Conservation (phyloP, 352 stramenopile genomes). For the Pythium plurisporium region DNA sequence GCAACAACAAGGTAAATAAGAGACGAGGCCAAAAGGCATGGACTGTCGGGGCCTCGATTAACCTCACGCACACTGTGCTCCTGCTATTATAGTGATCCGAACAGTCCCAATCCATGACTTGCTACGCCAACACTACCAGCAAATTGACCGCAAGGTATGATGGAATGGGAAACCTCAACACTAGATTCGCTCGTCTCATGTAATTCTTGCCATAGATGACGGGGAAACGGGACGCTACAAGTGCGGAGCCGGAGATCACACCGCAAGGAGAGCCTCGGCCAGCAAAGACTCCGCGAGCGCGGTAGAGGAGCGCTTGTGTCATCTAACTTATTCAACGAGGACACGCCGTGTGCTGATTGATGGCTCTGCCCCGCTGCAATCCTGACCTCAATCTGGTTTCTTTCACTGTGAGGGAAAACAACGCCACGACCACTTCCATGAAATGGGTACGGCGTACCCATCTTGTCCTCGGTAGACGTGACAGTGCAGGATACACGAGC, state of each 20-base stretch:
- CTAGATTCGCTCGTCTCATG: not conserved
- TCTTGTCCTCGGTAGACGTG: too few species aligned
- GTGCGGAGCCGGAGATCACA: not conserved
- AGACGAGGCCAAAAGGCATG: too few species aligned
- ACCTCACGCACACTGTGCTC: not conserved
- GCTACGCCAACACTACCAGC: conserved; percentile 47
- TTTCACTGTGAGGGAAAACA: too few species aligned
- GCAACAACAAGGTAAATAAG: conserved; percentile 49
- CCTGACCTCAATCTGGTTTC: too few species aligned
- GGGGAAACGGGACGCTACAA: conserved; percentile 18
- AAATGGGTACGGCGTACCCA: too few species aligned
- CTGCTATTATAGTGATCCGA: conserved; percentile 40
- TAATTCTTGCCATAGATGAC: conserved; percentile 18
- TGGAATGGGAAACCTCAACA: not conserved
- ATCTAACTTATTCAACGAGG: conserved; percentile 15
- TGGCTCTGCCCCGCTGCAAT: not conserved
- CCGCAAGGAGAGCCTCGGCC: not conserved
- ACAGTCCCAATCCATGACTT: conserved; percentile 36
- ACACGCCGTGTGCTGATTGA: too few species aligned
- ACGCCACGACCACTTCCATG: too few species aligned
- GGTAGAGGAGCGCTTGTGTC: not conserved
- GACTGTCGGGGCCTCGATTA: too few species aligned
- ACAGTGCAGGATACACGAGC: too few species aligned
- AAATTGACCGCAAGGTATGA: conserved; percentile 50
- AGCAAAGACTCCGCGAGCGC: conserved; percentile 11